phyloP scores from a whole-genome alignment of 768 basidiomycete genomes.

The Serendipita vermifera region DNA sequence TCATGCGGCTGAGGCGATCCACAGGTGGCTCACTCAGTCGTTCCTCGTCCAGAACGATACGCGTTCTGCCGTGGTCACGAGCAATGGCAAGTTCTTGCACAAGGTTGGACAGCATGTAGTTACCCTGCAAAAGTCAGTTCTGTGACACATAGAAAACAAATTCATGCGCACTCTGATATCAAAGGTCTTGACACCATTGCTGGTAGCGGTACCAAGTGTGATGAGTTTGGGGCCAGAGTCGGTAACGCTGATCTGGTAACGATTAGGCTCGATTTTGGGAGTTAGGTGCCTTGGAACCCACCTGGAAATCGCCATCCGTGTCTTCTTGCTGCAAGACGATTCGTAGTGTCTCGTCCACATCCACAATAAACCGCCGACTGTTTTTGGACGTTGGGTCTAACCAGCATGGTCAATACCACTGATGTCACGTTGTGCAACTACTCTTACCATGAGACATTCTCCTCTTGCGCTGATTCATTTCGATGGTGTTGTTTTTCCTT shows the following conservation, averaged over 20 bases:
- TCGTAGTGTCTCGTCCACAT: slow-evolving; percentile 95
- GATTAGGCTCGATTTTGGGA: slow-evolving; percentile 10
- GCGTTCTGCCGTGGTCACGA: slow-evolving; percentile 85
- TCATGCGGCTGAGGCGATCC: slow-evolving; percentile 92
- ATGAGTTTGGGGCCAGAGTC: slow-evolving; percentile 96
- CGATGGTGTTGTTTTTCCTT: background rate
- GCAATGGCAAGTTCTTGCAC: slow-evolving; percentile 98
- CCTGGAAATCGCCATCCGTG: slow-evolving; percentile 89
- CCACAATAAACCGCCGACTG: slow-evolving; percentile 85
- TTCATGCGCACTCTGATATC: slow-evolving; percentile 66
- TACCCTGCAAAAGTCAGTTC: slow-evolving; percentile 44
- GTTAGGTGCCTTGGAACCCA: slow-evolving; percentile 16
- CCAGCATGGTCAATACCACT: slow-evolving; percentile 25
- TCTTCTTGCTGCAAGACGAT: slow-evolving; percentile 96
- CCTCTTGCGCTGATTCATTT: slow-evolving; percentile 42
- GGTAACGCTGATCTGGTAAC: slow-evolving; percentile 63
- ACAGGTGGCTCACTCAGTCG: slow-evolving; percentile 96
- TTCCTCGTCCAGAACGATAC: slow-evolving; percentile 98
- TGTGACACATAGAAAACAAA: background rate
- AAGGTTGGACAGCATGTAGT: slow-evolving; percentile 98
- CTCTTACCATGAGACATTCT: slow-evolving; percentile 71
- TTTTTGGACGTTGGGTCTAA: slow-evolving; percentile 61
- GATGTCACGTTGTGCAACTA: background rate
- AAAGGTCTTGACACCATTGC: slow-evolving; percentile 96
- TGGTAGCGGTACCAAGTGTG: slow-evolving; percentile 89